Evolutionary conservation across 805 yeast species (phyloP), one percentile per base, ranked within the genome.

Genomic region (Saccharomycopsis olivae): DNA sequence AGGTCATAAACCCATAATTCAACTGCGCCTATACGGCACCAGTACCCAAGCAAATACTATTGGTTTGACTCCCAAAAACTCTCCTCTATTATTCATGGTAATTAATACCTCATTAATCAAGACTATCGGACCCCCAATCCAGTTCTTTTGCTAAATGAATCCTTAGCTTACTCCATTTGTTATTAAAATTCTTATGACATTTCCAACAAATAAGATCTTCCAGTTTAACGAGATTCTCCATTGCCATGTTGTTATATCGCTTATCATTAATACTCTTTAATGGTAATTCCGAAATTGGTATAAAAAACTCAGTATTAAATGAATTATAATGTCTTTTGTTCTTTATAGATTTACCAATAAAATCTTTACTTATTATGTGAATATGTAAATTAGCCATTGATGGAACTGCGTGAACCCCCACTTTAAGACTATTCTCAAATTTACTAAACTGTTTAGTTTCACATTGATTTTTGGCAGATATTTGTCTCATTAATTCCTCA

Each of bases 321-420:
- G 87, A 76, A 52, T 77, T 77, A 55, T 73, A 83, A 55, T 84
- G 94, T 40, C 64, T 67, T 44, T 68, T 71, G 49, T 74, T 62
- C 54, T 81, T 83, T 59, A 83, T 41, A 19, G 62, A 51, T 0
- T 58, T 59, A 8, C 82, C 71, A 47, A 62, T 51, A 51, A 78
- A 69, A 55, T 84, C 94, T 36, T 60, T 62, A 0, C 87, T 75
- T 35, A 84, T 64, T 18, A 84, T 73, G 59, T 84, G 94, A 15
- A 84, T 60, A 51, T 84, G 94, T 33, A 83, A 50, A 53, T 84
- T 81, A 29, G 57, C 58, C 67, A 83, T 54, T 1, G 87, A 77
- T 2, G 94, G 94, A 2, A 68, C 67, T 3, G 81, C 57, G 56
- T 84, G 94, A 19, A 82, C 66, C 1, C 94, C 89, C 6, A 67